phyloP scores from a whole-genome alignment of 139 green algal genomes.

The Chlamydomonas sphaeroides region DNA sequence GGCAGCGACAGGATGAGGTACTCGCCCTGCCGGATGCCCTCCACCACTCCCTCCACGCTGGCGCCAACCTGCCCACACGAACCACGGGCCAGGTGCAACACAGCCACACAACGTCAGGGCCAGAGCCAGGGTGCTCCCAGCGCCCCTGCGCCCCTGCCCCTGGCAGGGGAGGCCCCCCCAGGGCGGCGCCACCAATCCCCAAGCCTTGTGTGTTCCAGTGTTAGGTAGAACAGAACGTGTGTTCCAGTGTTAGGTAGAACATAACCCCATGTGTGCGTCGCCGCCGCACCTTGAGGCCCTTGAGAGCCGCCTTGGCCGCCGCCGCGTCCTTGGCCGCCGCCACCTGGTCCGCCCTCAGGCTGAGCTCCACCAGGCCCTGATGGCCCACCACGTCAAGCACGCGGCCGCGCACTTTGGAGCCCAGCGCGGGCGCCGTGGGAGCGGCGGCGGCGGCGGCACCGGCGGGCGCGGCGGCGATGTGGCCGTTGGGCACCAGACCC shows the following conservation, averaged over 20 bases:
- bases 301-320: not conserved
- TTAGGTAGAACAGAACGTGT: no score
- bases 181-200: no score
- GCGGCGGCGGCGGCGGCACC: not conserved
- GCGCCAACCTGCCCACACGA: slow-evolving; percentile 18
- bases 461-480: not conserved
- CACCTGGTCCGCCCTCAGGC: slow-evolving; percentile 16
- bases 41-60: slow-evolving; percentile 57
- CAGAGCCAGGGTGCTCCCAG: not conserved
- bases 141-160: no score
- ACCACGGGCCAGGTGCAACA: no score
- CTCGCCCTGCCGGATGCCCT: slow-evolving; percentile 41
- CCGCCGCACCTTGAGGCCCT: slow-evolving; percentile 32
- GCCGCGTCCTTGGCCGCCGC: not conserved
- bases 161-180: no score
- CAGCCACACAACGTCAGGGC: not conserved
- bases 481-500: slow-evolving; percentile 14
- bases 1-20: slow-evolving; percentile 70
- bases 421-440: slow-evolving; percentile 1
- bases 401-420: slow-evolving; percentile 3
- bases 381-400: slow-evolving; percentile 77
- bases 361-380: slow-evolving; percentile 33
- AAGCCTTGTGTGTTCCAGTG: no score
- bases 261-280: no score
- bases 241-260: no score